Base-by-base conservation (phyloP, 2,329 filamentous ascomycete genomes). In the Xylariaceae sp. region DNA sequence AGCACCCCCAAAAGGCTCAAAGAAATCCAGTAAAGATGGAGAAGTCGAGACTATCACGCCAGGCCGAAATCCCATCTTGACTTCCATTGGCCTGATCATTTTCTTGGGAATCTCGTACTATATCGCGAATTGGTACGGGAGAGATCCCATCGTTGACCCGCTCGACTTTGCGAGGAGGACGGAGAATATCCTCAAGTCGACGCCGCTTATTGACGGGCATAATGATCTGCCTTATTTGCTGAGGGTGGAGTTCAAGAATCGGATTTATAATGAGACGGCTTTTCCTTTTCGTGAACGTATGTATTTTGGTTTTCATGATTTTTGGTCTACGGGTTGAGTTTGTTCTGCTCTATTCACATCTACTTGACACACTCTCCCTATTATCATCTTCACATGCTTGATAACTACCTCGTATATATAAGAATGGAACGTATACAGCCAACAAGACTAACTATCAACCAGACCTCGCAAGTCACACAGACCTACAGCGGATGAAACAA, bases 401-500 rank as follows among this genome's bases (percentile, higher is more conserved):
- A 4, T 12, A 32, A 32, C 4, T 32, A 32, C n/a, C n/a, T 32
- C 27, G 27, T 32, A 32, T 16, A 14, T 12, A 32, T 32, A 8
- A 32, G 7, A 32, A 4, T n/a, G n/a, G n/a, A 10, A 40, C 21
- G 14, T 10, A 20, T 33, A 32, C n/a, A 17, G 21, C n/a, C 22
- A 32, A 32, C 8, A 14, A 19, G 7, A 11, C 12, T 27, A 5
- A 17, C 17, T 6, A 10, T 17, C 8, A 11, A 21, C 71, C 1
- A 65, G 46, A 45, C 27, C 32, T 86, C 40, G 55, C 58, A 1
- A 67, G 68, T 3, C 80, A 88, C 52, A 79, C 85, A 34, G 85
- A 88, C 59, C 64, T 86, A 6, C 81, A 81, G 1, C 75, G 83
- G 3, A 67, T 86, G 34, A 68, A 71, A 21, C 59, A 73, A 42